Evolutionary conservation across 306 rosid species (phyloP).

Genomic region (Cicer chorassanicum): DNA sequence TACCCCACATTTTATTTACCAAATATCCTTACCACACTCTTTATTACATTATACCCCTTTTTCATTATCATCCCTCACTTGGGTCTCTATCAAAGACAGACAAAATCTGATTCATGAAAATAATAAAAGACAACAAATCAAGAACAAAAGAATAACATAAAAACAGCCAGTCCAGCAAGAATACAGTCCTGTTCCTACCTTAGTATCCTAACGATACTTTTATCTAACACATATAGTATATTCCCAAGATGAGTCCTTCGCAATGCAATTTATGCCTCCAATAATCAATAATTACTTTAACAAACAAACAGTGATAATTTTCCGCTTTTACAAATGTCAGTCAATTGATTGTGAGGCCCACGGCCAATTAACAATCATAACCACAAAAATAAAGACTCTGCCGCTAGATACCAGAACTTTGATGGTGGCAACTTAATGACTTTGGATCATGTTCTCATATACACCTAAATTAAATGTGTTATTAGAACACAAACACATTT

Average conservation of each 20-base stretch:
- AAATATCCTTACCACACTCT: too few species aligned
- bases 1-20: not conserved
- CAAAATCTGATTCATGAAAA: slow-evolving; percentile 8
- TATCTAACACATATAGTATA: not conserved
- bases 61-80: too few species aligned
- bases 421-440: slow-evolving; percentile 1
- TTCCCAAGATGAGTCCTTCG: slow-evolving; percentile 13
- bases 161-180: slow-evolving; percentile 12
- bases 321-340: slow-evolving; percentile 14
- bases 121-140: slow-evolving; percentile 38
- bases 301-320: slow-evolving; percentile 1
- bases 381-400: slow-evolving; percentile 23
- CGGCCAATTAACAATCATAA: slow-evolving; percentile 22
- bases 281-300: not conserved
- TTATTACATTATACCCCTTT: too few species aligned
- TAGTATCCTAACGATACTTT: not conserved
- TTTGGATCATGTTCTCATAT: not conserved
- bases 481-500: not conserved
- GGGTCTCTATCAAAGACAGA: not conserved
- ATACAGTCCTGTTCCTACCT: slow-evolving; percentile 24
- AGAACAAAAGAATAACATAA: slow-evolving; percentile 27
- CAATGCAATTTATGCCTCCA: not conserved
- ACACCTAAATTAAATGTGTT: not conserved
- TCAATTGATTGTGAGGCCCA: slow-evolving; percentile 12
- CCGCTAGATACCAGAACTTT: slow-evolving; percentile 13